Evolutionary conservation across 2,329 filamentous ascomycete species (phyloP).

Genomic region (Colletotrichum agaves): DNA sequence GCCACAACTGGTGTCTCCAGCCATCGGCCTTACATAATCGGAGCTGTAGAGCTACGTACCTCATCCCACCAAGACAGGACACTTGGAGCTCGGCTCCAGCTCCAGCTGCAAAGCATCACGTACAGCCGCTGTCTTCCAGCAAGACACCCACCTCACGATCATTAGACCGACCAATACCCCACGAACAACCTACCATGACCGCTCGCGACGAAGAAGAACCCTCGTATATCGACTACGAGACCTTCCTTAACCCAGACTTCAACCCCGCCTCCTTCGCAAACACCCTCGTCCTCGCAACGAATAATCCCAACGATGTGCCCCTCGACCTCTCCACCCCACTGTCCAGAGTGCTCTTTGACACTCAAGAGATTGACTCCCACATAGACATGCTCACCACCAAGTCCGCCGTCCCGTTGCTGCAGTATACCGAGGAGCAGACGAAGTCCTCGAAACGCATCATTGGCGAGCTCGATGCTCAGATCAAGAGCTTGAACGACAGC

Average conservation of each 20-base stretch:
- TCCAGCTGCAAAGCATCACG: background rate
- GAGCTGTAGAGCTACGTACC: constrained; percentile 12
- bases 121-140: background rate
- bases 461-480: constrained; percentile 80
- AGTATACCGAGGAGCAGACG: constrained; percentile 80
- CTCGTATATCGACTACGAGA: constrained; percentile 96
- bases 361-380: constrained; percentile 95
- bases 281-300: constrained; percentile 86
- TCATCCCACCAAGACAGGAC: constrained; percentile 18
- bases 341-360: constrained; percentile 93
- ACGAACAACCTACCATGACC: constrained; percentile 42
- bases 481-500: constrained; percentile 82
- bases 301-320: constrained; percentile 89
- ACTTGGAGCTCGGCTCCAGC: constrained; percentile 25
- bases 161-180: constrained; percentile 9
- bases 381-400: constrained; percentile 91
- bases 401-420: constrained; percentile 82
- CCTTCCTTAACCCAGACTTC: constrained; percentile 87
- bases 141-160: background rate
- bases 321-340: constrained; percentile 95
- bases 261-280: constrained; percentile 87
- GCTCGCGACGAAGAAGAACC: constrained; percentile 64
- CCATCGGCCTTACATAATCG: background rate
- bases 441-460: constrained; percentile 78
- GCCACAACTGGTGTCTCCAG: no score